These are phyloP conservation scores for Trichoderma simmonsii DNA, from an alignment of 2,329 filamentous ascomycete species.

Conservation along the genomic window DNA sequence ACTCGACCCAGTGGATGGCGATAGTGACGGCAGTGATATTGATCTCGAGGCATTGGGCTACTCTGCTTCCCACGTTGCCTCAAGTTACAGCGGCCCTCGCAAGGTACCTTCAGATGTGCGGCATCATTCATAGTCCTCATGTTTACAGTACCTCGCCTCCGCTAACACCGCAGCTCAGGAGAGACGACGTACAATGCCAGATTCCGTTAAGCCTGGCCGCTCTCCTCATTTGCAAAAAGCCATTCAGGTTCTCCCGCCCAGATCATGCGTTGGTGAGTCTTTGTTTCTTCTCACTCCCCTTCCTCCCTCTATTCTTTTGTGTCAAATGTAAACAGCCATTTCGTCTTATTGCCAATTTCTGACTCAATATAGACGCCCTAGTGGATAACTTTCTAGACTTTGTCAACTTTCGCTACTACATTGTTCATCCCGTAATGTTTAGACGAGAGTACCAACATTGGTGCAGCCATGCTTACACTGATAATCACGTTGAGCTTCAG, in stretches of 20 bases:
- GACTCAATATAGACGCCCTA: constrained; percentile 30
- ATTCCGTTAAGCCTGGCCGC: constrained; percentile 19
- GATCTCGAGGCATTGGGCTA: constrained; percentile 38
- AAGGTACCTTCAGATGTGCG: neutral
- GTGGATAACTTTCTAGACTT: constrained; percentile 38
- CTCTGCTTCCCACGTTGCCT: constrained; percentile 28
- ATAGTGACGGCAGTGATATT: constrained; percentile 24
- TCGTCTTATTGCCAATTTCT: neutral
- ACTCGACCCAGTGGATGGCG: constrained; percentile 24
- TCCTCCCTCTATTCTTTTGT: too few species aligned
- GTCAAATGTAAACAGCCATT: neutral
- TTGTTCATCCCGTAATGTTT: constrained; percentile 36
- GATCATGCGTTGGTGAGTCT: constrained; percentile 35
- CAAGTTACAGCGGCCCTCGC: neutral
- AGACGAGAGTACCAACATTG: constrained; percentile 36
- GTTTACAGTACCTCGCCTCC: neutral
- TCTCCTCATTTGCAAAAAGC: constrained; percentile 34
- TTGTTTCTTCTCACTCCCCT: neutral
- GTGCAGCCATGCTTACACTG: constrained; percentile 32
- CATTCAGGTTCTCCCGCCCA: constrained; percentile 31
- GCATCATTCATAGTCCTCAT: neutral
- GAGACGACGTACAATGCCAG: neutral
- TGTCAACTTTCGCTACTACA: constrained; percentile 40
- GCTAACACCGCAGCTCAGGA: neutral
- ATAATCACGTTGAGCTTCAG: constrained; percentile 33